phyloP scores from a whole-genome alignment of 1,284 basidiomycete genomes.

The Lentinula novae-zelandiae region DNA sequence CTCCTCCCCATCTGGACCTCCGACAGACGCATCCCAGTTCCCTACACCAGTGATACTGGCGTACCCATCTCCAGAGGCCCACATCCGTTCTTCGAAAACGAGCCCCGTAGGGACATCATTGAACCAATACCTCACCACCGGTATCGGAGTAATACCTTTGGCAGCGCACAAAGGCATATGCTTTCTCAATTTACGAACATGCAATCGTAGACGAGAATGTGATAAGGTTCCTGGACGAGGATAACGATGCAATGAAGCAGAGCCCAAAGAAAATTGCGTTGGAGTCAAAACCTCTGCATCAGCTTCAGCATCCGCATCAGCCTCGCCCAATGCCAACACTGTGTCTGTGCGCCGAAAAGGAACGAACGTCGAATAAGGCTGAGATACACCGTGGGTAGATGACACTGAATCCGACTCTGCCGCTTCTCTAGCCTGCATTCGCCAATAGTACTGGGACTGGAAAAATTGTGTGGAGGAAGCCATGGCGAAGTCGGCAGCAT shows the following conservation, averaged over 20 bases:
- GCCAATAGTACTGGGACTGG: slow-evolving; percentile 2
- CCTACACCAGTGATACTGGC: background rate
- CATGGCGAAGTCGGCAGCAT: slow-evolving; percentile 3
- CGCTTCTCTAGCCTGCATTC: background rate
- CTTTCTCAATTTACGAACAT: background rate
- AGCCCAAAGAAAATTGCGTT: background rate
- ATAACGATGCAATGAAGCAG: background rate
- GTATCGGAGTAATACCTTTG: background rate
- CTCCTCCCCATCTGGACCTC: background rate
- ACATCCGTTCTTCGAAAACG: slow-evolving; percentile 2
- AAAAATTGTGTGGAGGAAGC: slow-evolving; percentile 2
- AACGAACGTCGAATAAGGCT: background rate
- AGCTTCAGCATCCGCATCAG: background rate
- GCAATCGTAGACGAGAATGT: background rate
- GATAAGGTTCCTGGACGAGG: slow-evolving; percentile 2
- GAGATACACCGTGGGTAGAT: background rate
- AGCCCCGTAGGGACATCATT: slow-evolving; percentile 3
- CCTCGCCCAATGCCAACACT: background rate
- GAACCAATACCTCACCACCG: slow-evolving; percentile 4
- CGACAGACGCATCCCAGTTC: background rate
- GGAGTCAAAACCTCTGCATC: background rate
- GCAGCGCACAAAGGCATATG: slow-evolving; percentile 4
- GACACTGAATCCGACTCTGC: background rate
- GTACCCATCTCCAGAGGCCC: slow-evolving; percentile 5
- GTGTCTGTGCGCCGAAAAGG: background rate